A percentile compares a stretch with the other conserved stretches of the same genome.
phyloP scores from a whole-genome alignment of 2,329 filamentous ascomycete genomes.

The Alternaria alternata region DNA sequence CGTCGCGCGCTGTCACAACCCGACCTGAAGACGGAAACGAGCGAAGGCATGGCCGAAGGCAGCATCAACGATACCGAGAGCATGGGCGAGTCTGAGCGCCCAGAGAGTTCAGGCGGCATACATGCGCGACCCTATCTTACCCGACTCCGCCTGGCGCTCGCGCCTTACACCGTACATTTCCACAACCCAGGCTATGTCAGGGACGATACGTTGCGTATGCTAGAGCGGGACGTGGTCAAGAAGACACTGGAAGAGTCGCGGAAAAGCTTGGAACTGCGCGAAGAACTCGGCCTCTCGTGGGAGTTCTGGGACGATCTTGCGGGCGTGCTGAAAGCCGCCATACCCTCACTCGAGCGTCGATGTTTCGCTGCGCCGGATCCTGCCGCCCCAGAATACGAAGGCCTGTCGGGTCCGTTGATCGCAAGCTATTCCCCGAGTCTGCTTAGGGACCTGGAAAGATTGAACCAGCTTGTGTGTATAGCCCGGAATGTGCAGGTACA shows the following conservation, averaged over 20 bases:
- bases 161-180: conserved; percentile 66
- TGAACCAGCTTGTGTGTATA: conserved; percentile 69
- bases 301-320: conserved; percentile 68
- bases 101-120: conserved; percentile 21
- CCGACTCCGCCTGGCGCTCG: conserved; percentile 56
- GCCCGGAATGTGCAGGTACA: conserved; percentile 68
- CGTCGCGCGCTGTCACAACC: conserved; percentile 7
- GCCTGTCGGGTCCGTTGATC: conserved; percentile 67
- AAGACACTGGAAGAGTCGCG: conserved; percentile 67
- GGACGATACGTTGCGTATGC: conserved; percentile 65
- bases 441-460: conserved; percentile 68
- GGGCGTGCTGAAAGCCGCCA: conserved; percentile 65
- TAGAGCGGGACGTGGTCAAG: conserved; percentile 64
- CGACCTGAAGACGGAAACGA: conserved; percentile 11
- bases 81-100: conserved; percentile 21
- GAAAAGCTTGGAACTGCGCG: conserved; percentile 63
- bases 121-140: conserved; percentile 50
- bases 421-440: conserved; percentile 66
- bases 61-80: conserved; percentile 22
- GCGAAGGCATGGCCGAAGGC: conserved; percentile 12
- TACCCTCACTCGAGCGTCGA: conserved; percentile 68
- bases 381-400: conserved; percentile 64
- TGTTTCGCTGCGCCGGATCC: conserved; percentile 69
- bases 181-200: conserved; percentile 67
- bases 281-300: conserved; percentile 64